Evolutionary conservation across 495 filamentous ascomycete genomes (phyloP).

Genomic region (Talaromyces wortmannii): DNA sequence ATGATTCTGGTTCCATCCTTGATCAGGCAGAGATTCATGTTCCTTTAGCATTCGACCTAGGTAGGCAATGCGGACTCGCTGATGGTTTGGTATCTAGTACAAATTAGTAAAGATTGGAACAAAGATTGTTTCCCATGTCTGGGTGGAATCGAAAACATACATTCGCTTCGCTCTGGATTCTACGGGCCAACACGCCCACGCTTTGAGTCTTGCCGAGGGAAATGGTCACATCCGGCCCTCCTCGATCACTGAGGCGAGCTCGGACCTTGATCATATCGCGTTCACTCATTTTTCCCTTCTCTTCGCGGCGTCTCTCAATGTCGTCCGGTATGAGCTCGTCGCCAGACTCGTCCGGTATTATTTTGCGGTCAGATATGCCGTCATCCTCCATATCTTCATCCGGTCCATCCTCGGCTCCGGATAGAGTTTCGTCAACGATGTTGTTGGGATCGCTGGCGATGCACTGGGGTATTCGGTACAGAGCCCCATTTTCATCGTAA

Average conservation of each 20-base stretch:
- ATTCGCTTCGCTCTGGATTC: conserved; percentile 55
- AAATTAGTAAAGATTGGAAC: background rate
- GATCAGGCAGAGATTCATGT: conserved; percentile 48
- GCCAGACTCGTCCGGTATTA: conserved; percentile 34
- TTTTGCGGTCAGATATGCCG: conserved; percentile 40
- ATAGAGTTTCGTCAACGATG: conserved; percentile 34
- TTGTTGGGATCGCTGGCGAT: conserved; percentile 72
- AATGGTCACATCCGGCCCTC: conserved; percentile 56
- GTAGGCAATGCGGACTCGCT: conserved; percentile 64
- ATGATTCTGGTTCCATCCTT: conserved; percentile 72
- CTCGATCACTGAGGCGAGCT: conserved; percentile 65
- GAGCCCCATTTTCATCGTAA: conserved; percentile 70
- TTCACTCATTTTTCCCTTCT: conserved; percentile 52
- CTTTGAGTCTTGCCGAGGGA: conserved; percentile 52
- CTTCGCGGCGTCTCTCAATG: conserved; percentile 53
- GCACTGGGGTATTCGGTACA: conserved; percentile 71
- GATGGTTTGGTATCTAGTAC: conserved; percentile 36
- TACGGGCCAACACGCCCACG: conserved; percentile 54
- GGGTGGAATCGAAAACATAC: conserved; percentile 36
- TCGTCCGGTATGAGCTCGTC: conserved; percentile 45
- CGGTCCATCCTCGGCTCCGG: conserved; percentile 10
- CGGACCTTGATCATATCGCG: conserved; percentile 49
- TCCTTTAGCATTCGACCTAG: conserved; percentile 75
- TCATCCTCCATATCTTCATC: conserved; percentile 38
- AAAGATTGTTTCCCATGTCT: no score